Base-by-base conservation (phyloP, 2,329 filamentous ascomycete species). In the Corynespora cassiicola region DNA sequence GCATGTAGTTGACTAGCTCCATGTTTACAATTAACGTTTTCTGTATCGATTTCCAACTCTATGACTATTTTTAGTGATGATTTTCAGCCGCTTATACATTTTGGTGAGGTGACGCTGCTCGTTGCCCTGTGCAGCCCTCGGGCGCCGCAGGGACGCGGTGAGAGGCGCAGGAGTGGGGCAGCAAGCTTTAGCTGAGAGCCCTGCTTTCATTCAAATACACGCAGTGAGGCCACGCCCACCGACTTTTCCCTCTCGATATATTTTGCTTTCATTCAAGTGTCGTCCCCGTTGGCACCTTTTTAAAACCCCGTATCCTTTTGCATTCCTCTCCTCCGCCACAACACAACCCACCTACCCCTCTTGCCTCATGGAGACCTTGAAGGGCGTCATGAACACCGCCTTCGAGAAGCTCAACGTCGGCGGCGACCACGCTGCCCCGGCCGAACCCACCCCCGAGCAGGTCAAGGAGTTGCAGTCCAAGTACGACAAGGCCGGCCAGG, bases 401-500 rank as follows among this genome's bases (percentile, higher is more conserved):
- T 64, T 73, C 36, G 69, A 71, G 52, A 67, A 68, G 52, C 65
- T 73, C 24, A 52, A 72, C 56, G 52, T 74, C 19, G 53, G 44
- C 45, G 57, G 61, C 31, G 47, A 60, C 16, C 54, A 65, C 30
- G 61, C 45, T 44, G 50, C 47, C 27, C 61, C 73, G 18, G 68
- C 70, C 28, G 75, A 80, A 54, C 85, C 88, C 42, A 79, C 81
- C 23, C 69, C 81, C 41, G 81, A 88, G 49, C 80, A 88, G 63
- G 73, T 90, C 58, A 76, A 82, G 39, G 71, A 81, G 54, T 80
- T 95, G 25, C 82, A 81, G 69, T 74, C 85, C 50, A 87, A 86
- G 66, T 95, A 91, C 73, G 75, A 80, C 47, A 79, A 84, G 54
- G 87, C 87, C 31, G 81, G 79, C 20, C 90, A 95, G 71, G 86